Base-by-base conservation (phyloP, 2,329 filamentous ascomycete genomes). In the Fusarium liriodendri region DNA sequence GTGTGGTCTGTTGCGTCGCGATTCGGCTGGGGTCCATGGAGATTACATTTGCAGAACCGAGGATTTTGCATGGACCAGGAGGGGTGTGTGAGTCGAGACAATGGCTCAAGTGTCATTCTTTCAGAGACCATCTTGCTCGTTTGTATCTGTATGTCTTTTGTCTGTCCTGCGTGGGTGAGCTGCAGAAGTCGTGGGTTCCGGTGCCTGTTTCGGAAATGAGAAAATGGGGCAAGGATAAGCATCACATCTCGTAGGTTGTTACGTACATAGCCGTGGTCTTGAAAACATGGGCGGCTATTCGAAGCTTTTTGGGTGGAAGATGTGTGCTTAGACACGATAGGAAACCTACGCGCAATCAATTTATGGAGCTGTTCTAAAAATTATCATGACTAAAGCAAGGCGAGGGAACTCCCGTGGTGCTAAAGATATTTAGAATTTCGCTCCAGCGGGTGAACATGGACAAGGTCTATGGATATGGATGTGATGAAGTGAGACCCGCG, bases 131-230 rank as follows among this genome's bases (percentile, higher is more conserved):
- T 55, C 60, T 37, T 54, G 45, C 35, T 35, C 29, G 45, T 25
- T 16, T 54, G 33, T 63, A 16, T 52, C 33, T 54, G 20, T 63
- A 54, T 32, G 45, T 40, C 58, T 57, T 22, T 42, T 63, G 58
- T 61, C 40, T 74, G 35, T 74, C 55, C 71, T 74, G 67, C 71
- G 66, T 74, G 67, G 69, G 67, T 70, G 73, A 76, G 66, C 60
- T 74, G 70, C 73, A 72, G 68, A 54, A 70, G 66, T 67, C 70
- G 66, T 57, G 67, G 66, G 40, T 67, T 64, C 40, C 11, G 18
- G 65, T 64, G 61, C 65, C 66, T 65, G 59, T 63, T 64, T 66
- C 68, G 63, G 62, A 64, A 62, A 54, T 22, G 42, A 22, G 45
- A 65, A 52, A 55, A 63, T 61, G 60, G 50, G 64, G 62, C 55